Evolutionary conservation across 306 rosid genomes (phyloP), one percentile per base, ranked within the genome.

Genomic region (Casuarina equisetifolia): DNA sequence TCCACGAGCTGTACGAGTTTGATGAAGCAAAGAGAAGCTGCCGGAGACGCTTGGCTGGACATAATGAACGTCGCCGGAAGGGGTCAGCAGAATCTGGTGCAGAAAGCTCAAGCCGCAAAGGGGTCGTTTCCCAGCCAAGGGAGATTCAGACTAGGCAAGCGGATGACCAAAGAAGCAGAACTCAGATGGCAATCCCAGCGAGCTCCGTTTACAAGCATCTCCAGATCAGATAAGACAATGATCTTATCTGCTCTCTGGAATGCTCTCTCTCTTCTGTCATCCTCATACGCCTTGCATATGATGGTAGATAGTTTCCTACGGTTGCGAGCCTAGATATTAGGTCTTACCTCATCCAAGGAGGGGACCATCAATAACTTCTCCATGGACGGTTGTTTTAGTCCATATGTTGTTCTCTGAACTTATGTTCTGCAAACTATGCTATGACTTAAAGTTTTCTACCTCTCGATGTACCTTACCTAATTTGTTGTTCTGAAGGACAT

Each of bases 11-110:
- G 58, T 75, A 81, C 0, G 97, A 92, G 81, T 94, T 94, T 78
- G 97, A 94, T 75, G 98, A 94, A 70, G 83, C 97, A 6, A 94
- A 94, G 84, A 84, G 98, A 78, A 94, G 98, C 78, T 94, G 98
- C 69, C 90, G 98, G 19, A 76, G 89, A 75, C 92, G 97, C 70
- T 77, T 94, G 80, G 97, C 97, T 0, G 91, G 93, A 36, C 98
- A 94, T 80, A 94, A 94, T 4, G 97, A 94, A 83, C 78, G 97
- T 17, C 93, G 97, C 69, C 83, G 97, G 74, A 94, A 87, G 81
- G 85, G 79, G 80, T 25, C 78, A 9, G 66, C 50, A 4, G 92
- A 90, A 68, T 77, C 76, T 68, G 81, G 74, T 40, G 94, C 80
- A 58, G 97, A 91, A 64, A 49, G 87, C 76, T 77, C 90, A 1